phyloP scores from a whole-genome alignment of 768 basidiomycete genomes.

The Mycena indigotica region DNA sequence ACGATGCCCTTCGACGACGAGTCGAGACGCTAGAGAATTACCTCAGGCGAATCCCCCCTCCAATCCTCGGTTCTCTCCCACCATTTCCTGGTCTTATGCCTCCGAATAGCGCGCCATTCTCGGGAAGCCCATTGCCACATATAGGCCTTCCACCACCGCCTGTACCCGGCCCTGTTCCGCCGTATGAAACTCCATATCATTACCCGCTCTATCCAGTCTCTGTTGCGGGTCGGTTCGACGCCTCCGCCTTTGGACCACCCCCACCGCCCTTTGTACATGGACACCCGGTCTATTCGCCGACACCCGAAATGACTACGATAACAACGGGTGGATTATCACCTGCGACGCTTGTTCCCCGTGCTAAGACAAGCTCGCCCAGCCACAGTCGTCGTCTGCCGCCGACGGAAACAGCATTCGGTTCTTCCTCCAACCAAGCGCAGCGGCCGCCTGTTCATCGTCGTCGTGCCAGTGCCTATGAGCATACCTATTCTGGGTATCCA shows the following conservation, averaged over 20 bases:
- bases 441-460: not conserved
- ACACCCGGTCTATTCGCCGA: not conserved
- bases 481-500: not conserved
- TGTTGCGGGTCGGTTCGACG: not conserved
- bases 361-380: not conserved
- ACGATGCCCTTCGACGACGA: conserved; percentile 71
- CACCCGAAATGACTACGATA: not conserved
- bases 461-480: not conserved
- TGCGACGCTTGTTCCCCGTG: not conserved
- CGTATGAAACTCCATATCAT: not conserved
- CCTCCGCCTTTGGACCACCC: not conserved
- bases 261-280: not conserved
- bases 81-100: not conserved
- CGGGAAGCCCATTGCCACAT: not conserved
- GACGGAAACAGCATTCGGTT: not conserved
- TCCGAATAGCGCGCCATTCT: not conserved
- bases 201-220: too few relatives aligned
- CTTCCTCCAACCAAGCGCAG: not conserved
- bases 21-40: conserved; percentile 61
- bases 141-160: not conserved
- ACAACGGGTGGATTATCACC: not conserved
- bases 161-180: not conserved
- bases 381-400: not conserved
- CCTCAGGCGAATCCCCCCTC: conserved; percentile 50
- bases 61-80: conserved; percentile 21